Percentiles rank a stretch among this genome's conserved stretches.
phyloP scores from a whole-genome alignment of 192 early-diverging fungal species.

The Endogone sp. region DNA sequence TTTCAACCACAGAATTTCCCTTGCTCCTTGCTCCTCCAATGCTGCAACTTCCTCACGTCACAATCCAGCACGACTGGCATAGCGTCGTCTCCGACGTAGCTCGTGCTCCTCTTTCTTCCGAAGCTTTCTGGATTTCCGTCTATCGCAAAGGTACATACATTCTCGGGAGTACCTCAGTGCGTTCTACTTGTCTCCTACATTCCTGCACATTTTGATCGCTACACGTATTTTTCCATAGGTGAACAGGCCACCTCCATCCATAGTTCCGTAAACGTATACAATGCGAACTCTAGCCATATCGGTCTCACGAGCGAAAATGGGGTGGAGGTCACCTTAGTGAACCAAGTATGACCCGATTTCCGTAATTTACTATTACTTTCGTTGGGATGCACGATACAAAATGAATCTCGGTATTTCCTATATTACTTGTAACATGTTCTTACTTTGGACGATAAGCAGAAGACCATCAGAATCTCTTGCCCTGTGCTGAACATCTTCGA shows the following conservation, averaged over 20 bases:
- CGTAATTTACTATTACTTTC: neutral
- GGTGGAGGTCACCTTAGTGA: conserved; percentile 27
- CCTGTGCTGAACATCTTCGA: conserved; percentile 20
- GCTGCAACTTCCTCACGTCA: conserved; percentile 25
- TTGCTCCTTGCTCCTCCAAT: neutral
- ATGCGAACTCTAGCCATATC: neutral
- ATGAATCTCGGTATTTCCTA: too few species aligned
- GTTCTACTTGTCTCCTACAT: neutral
- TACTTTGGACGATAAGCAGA: conserved; percentile 12
- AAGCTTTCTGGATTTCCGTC: conserved; percentile 44
- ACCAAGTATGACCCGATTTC: conserved; percentile 29
- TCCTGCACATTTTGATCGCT: neutral
- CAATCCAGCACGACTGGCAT: conserved; percentile 50
- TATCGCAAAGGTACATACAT: conserved; percentile 29
- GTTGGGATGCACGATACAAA: too few species aligned
- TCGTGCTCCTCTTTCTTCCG: conserved; percentile 10
- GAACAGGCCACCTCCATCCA: conserved; percentile 40
- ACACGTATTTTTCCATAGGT: neutral
- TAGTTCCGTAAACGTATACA: conserved; percentile 28
- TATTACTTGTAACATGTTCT: too few species aligned
- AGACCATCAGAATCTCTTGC: conserved; percentile 36
- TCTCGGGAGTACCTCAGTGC: too few species aligned
- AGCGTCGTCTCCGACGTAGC: conserved; percentile 37
- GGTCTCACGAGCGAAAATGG: conserved; percentile 36
- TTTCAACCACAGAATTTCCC: neutral